Evolutionary conservation across 306 rosid species (phyloP), one percentile per base, ranked within the genome.

Genomic region (Myrica gale): DNA sequence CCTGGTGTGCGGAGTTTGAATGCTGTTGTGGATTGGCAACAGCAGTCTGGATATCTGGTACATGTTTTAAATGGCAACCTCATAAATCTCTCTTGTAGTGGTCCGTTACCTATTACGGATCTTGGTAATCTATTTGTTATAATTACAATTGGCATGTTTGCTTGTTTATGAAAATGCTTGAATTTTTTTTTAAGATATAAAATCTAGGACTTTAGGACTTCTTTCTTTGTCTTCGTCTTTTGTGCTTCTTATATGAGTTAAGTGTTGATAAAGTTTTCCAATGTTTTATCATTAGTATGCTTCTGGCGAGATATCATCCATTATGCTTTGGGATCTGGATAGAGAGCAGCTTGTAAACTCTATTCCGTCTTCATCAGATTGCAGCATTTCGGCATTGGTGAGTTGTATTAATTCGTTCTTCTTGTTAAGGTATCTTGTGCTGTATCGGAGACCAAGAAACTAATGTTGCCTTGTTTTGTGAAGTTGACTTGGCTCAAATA

Each of bases 21-120:
- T 71, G 94, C 96, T 68, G 96, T 90, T 80, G 99, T 96, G 73
- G 99, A 96, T 85, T 96, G 99, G 99, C 99, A 96, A 75, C 99
- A 96, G 67, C 99, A 90, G 74, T 83, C 90, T 48, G 99, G 99
- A 46, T 96, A 92, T 86, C 89, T 96, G 96, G 99, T 96, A 90
- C 67, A 56, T 50, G 44, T 15, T 74, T 42, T 32, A 32, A 32
- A 32, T 32, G 3, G 37, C 37, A 32, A 32, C 37, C 37, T 32
- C 37, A 32, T 32, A 32, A 32, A 32, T 32, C 3, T 32, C 3
- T 32, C 37, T 2, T 32, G 37, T 32, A 32, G 37, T 32, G 3
- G 37, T 32, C 37, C 37, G 2, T 32, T 32, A 2, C 3, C 37
- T 32, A 32, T 2, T 32, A 32, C 0, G 37, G 37, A 2, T 32